Percentiles rank a stretch among this genome's conserved stretches.
Conservation (phyloP, 1,284 basidiomycete species). For the Cystobasidiaceae sp. region DNA sequence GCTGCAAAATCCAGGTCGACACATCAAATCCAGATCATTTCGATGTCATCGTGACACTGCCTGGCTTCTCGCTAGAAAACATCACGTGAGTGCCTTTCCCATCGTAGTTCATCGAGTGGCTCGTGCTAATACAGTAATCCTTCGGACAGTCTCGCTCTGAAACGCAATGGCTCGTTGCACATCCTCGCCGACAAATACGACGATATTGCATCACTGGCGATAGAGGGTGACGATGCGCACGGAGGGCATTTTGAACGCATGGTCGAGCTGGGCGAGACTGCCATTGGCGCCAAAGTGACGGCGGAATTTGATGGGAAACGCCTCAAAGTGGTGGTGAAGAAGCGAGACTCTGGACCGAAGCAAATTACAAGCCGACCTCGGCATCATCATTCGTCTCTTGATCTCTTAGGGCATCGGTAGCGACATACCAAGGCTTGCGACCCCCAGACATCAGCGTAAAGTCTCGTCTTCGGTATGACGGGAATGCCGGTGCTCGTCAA, state of each 20-base stretch:
- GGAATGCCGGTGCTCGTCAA: too few species aligned
- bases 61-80: slow-evolving; percentile 26
- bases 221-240: neutral
- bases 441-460: too few species aligned
- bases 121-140: too few species aligned
- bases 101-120: neutral
- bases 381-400: too few species aligned
- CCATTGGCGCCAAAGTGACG: slow-evolving; percentile 24
- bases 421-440: too few species aligned
- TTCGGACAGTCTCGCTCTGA: slow-evolving; percentile 19
- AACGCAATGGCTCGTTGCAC: slow-evolving; percentile 24
- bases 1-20: slow-evolving; percentile 29
- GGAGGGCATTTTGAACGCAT: slow-evolving; percentile 25
- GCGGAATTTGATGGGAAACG: slow-evolving; percentile 24
- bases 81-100: slow-evolving; percentile 3
- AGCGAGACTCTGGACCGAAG: too few species aligned
- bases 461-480: too few species aligned
- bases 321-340: slow-evolving; percentile 12
- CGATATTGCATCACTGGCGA: neutral
- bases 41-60: slow-evolving; percentile 11
- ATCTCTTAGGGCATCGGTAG: too few species aligned
- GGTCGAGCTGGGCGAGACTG: slow-evolving; percentile 24
- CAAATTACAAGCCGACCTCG: too few species aligned
- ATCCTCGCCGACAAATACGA: slow-evolving; percentile 30
- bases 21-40: slow-evolving; percentile 12